Percentiles rank a stretch among this genome's conserved stretches.
phyloP scores from a whole-genome alignment of 495 filamentous ascomycete species.

The Daldinia childiae region DNA sequence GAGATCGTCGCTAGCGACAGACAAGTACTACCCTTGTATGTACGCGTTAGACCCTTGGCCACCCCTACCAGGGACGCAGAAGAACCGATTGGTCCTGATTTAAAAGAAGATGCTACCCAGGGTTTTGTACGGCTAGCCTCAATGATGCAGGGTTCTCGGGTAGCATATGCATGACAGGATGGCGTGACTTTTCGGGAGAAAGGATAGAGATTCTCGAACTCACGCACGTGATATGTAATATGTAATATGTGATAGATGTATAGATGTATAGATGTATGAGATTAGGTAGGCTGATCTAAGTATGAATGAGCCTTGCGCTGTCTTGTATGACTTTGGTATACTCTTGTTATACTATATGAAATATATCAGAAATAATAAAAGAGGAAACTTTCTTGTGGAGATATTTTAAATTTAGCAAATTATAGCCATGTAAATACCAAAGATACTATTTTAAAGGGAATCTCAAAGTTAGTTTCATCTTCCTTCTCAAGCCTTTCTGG shows the following conservation, averaged over 20 bases:
- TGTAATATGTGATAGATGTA: too few relatives aligned
- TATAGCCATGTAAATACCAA: too few relatives aligned
- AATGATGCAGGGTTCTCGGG: background rate
- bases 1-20: background rate
- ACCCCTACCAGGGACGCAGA: background rate
- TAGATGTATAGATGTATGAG: too few relatives aligned
- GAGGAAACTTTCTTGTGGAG: background rate
- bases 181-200: background rate
- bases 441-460: background rate
- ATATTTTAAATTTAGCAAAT: too few relatives aligned
- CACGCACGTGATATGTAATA: background rate
- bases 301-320: background rate
- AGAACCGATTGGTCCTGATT: background rate
- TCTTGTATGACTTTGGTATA: background rate
- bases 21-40: background rate
- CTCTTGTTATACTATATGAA: background rate
- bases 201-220: background rate
- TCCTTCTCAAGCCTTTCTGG: background rate
- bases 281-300: background rate
- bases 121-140: background rate
- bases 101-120: background rate
- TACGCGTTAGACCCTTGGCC: background rate
- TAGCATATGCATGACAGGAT: background rate
- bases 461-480: background rate
- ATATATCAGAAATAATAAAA: background rate